Conservation (phyloP, 75 land plant genomes). For the Selaginella moellendorffii region DNA sequence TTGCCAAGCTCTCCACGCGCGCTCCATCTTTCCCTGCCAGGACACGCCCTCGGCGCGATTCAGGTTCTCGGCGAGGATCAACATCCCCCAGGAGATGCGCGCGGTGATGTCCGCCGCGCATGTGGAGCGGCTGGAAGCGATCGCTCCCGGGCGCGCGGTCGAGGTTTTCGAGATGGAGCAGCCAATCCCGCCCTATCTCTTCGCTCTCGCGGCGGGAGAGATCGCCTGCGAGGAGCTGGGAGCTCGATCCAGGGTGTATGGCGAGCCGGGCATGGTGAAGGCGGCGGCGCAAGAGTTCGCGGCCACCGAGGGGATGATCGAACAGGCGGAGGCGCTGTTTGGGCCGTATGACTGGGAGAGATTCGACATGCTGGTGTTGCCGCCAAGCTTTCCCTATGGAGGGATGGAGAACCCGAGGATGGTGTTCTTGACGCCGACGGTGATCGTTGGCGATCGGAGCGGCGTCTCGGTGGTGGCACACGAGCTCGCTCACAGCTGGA, state of each 20-base stretch:
- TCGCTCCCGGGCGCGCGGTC: constrained; percentile 32
- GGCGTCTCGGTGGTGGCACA: constrained; percentile 87
- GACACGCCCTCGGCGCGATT: constrained; percentile 74
- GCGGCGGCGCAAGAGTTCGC: constrained; percentile 63
- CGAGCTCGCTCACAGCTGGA: constrained; percentile 96
- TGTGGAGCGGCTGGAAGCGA: constrained; percentile 26
- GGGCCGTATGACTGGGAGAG: constrained; percentile 81
- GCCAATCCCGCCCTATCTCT: constrained; percentile 71
- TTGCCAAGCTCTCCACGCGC: constrained; percentile 78
- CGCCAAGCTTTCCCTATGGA: constrained; percentile 84
- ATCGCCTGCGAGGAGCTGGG: constrained; percentile 46
- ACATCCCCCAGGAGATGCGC: constrained; percentile 40
- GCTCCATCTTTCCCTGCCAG: constrained; percentile 92
- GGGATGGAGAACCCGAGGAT: constrained; percentile 94
- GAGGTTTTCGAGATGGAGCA: constrained; percentile 72
- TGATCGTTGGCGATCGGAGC: constrained; percentile 64
- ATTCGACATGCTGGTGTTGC: constrained; percentile 72
- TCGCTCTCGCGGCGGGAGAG: constrained; percentile 76
- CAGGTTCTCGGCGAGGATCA: constrained; percentile 39
- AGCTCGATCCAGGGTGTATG: constrained; percentile 57
- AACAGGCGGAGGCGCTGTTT: constrained; percentile 61
- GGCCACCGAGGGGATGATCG: constrained; percentile 56
- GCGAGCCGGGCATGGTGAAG: constrained; percentile 47
- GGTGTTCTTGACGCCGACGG: constrained; percentile 82
- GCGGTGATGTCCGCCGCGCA: constrained; percentile 72